phyloP scores from a whole-genome alignment of 1,139 yeast species.

The Scheffersomyces quercinus region DNA sequence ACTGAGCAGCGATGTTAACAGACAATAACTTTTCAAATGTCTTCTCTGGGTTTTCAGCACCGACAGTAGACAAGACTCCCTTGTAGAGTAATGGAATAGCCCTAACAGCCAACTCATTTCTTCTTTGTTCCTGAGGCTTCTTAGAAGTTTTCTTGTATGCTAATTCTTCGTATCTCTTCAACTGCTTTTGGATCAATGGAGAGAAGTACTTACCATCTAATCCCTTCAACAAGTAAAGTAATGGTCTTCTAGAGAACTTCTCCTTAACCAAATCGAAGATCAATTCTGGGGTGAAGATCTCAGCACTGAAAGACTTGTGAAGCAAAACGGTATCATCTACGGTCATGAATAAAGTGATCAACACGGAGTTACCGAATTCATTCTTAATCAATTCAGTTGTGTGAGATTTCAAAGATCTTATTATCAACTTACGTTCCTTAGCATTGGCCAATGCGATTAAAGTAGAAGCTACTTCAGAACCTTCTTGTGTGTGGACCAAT shows the following conservation, averaged over 20 bases:
- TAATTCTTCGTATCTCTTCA: slow-evolving; percentile 60
- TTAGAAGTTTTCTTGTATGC: slow-evolving; percentile 75
- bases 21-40: slow-evolving; percentile 44
- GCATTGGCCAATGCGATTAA: slow-evolving; percentile 84
- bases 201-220: slow-evolving; percentile 82
- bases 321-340: slow-evolving; percentile 93
- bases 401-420: slow-evolving; percentile 74
- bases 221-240: slow-evolving; percentile 77
- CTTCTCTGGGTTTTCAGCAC: slow-evolving; percentile 24
- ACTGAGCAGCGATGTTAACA: slow-evolving; percentile 82
- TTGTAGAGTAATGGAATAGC: slow-evolving; percentile 69
- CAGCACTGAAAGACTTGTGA: slow-evolving; percentile 67
- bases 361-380: slow-evolving; percentile 82
- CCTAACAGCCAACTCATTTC: slow-evolving; percentile 62
- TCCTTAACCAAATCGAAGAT: slow-evolving; percentile 63
- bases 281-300: slow-evolving; percentile 53
- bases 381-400: slow-evolving; percentile 73
- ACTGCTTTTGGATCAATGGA: slow-evolving; percentile 62
- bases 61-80: slow-evolving; percentile 47
- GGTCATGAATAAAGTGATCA: slow-evolving; percentile 76
- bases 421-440: slow-evolving; percentile 82
- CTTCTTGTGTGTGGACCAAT: slow-evolving; percentile 92
- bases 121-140: slow-evolving; percentile 79
- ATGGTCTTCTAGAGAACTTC: slow-evolving; percentile 87
- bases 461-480: slow-evolving; percentile 84